Conservation (phyloP, 495 filamentous ascomycete genomes). For the Chaetomium fimeti region DNA sequence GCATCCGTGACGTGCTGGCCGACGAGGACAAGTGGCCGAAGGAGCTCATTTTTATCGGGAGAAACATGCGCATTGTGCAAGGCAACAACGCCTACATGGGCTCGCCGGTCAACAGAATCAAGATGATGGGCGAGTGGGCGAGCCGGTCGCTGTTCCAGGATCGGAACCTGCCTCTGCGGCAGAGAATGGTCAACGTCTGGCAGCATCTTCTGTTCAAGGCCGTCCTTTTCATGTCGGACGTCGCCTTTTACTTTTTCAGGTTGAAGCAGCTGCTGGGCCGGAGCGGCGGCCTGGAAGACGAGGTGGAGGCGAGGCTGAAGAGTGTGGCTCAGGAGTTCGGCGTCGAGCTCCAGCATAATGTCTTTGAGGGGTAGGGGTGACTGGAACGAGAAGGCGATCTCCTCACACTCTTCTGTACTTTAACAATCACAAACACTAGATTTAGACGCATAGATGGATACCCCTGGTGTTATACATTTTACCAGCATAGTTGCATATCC, state of each 20-base stretch:
- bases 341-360: slow-evolving; percentile 78
- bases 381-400: neutral
- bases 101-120: slow-evolving; percentile 89
- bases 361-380: slow-evolving; percentile 74
- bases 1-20: slow-evolving; percentile 76
- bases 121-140: slow-evolving; percentile 92
- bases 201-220: slow-evolving; percentile 75
- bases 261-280: slow-evolving; percentile 68
- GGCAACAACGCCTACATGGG: slow-evolving; percentile 70
- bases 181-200: slow-evolving; percentile 55
- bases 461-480: neutral
- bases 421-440: slow-evolving; percentile 6
- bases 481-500: too few relatives aligned
- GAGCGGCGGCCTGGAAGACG: slow-evolving; percentile 89
- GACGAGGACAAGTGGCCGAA: slow-evolving; percentile 92
- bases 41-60: slow-evolving; percentile 91
- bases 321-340: slow-evolving; percentile 87
- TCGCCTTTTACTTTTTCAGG: slow-evolving; percentile 79
- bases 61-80: slow-evolving; percentile 90
- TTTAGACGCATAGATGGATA: slow-evolving; percentile 21
- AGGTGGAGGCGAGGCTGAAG: slow-evolving; percentile 82
- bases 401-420: slow-evolving; percentile 4
- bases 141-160: slow-evolving; percentile 72
- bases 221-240: slow-evolving; percentile 74
- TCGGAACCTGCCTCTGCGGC: slow-evolving; percentile 38